Evolutionary conservation across 352 stramenopile genomes (phyloP).

Genomic region (Hyaloperonospora brassicae): DNA sequence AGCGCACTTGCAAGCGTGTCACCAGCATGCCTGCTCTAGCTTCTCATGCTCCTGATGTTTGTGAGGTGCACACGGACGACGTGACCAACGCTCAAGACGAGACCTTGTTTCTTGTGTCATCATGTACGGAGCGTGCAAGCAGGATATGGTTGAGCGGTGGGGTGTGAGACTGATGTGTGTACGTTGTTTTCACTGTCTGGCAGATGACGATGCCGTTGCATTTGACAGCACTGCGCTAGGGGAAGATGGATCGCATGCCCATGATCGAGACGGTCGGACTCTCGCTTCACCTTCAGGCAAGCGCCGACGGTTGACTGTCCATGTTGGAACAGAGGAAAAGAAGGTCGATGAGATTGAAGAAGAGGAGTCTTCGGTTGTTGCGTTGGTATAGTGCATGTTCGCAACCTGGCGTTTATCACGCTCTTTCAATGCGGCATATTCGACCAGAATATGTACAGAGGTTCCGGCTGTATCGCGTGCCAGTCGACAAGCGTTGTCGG

Average conservation of each 20-base stretch:
- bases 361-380: slow-evolving; percentile 10
- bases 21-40: slow-evolving; percentile 4
- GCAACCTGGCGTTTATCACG: too few species aligned
- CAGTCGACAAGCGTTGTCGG: too few species aligned
- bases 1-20: slow-evolving; percentile 68
- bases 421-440: too few species aligned
- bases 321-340: slow-evolving; percentile 10
- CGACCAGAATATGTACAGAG: too few species aligned
- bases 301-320: slow-evolving; percentile 16
- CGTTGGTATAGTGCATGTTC: slow-evolving; percentile 15
- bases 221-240: slow-evolving; percentile 30
- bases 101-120: slow-evolving; percentile 24
- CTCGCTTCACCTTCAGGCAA: slow-evolving; percentile 14
- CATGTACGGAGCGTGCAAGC: slow-evolving; percentile 23
- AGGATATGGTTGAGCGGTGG: neutral
- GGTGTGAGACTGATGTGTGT: slow-evolving; percentile 6
- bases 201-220: slow-evolving; percentile 28
- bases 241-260: slow-evolving; percentile 11
- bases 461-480: too few species aligned
- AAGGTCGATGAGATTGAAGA: slow-evolving; percentile 17
- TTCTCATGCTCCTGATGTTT: slow-evolving; percentile 2
- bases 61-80: slow-evolving; percentile 18
- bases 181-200: neutral
- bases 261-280: slow-evolving; percentile 14
- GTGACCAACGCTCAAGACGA: slow-evolving; percentile 20